Evolutionary conservation across 2,329 filamentous ascomycete species (phyloP), one percentile per base, ranked within the genome.

Genomic region (Periconia digitata): DNA sequence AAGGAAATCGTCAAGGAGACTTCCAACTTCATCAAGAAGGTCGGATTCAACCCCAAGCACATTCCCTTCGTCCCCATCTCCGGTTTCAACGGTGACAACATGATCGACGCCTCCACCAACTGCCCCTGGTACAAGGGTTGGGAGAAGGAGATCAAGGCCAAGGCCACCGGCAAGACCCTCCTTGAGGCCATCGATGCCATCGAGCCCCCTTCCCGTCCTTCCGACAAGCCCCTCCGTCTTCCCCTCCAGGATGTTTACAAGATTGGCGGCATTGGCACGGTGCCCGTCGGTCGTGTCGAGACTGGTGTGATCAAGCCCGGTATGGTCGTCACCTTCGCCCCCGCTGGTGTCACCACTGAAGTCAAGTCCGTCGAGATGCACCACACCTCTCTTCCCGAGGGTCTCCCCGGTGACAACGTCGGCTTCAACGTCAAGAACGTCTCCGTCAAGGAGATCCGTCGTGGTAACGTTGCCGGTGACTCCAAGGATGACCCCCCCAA

Each of bases 381-480:
- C 87, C 92, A 97, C 91, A 90, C 96, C 85, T 92, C 96, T 88
- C 92, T 99, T 69, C 56, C 76, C 63, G 87, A 96, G 85, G 94
- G 94, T 89, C 74, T 89, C 65, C 94, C 94, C 74, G 94, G 94
- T 87, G 94, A 99, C 90, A 99, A 99, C 85, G 94, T 99, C 78
- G 94, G 94, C 72, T 99, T 99, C 92, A 99, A 99, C 90, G 92
- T 99, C 83, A 99, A 99, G 92, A 99, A 99, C 94, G 94, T 99
- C 74, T 97, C 94, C 79, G 94, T 99, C 83, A 99, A 99, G 92
- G 94, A 99, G 79, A 96, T 99, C 76, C 94, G 94, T 81, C 94
- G 94, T 95, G 94, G 94, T 76, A 97, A 99, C 87, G 94, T 99
- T 71, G 89, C 89, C 73, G 90, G 91, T 90, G 94, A 99, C 90